Conservation (phyloP, 345 rosid species). For the Camelina laxa region DNA sequence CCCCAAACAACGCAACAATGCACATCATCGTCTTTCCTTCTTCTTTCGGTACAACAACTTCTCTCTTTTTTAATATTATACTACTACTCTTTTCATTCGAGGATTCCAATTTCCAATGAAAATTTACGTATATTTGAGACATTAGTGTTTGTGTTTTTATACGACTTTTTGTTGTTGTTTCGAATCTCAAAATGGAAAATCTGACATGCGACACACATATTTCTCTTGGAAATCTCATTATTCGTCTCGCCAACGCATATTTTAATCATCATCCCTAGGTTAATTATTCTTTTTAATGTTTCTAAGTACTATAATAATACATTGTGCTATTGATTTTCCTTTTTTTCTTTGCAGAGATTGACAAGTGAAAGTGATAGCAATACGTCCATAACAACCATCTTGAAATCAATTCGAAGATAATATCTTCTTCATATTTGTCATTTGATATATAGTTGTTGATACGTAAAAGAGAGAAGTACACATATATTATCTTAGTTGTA, state of each 20-base stretch:
- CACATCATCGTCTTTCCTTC: slow-evolving; percentile 66
- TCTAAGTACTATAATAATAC: background rate
- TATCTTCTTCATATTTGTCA: background rate
- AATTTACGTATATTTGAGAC: background rate
- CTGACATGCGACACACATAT: background rate
- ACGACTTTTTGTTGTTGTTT: slow-evolving; percentile 1
- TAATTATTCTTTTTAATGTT: background rate
- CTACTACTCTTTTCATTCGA: background rate
- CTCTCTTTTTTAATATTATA: background rate
- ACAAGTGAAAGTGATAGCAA: background rate
- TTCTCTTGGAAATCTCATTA: background rate
- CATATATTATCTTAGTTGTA: no score
- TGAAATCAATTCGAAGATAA: background rate
- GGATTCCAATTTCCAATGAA: background rate
- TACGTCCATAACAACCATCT: background rate
- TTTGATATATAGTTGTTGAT: background rate
- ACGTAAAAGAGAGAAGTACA: no score
- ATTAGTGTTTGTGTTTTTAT: background rate
- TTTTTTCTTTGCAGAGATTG: background rate
- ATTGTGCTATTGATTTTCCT: background rate
- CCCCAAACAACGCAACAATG: slow-evolving; percentile 80
- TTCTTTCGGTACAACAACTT: slow-evolving; percentile 29
- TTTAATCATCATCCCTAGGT: slow-evolving; percentile 17
- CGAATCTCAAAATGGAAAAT: slow-evolving; percentile 3
- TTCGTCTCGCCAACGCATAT: background rate